Evolutionary conservation across 2,329 filamentous ascomycete species (phyloP).

Genomic region (Aspergillus sp.): DNA sequence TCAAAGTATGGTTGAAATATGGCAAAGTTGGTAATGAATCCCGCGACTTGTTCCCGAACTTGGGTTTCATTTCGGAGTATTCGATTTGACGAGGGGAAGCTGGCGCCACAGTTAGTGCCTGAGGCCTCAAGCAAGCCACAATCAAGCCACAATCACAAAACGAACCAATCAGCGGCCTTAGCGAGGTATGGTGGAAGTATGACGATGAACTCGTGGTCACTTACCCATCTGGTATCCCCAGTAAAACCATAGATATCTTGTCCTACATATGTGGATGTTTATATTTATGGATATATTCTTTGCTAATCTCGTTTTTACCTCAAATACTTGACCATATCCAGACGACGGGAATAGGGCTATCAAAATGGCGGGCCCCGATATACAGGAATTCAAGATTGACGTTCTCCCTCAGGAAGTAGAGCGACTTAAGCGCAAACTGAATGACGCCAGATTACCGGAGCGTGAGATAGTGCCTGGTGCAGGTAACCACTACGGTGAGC

Average conservation of each 20-base stretch:
- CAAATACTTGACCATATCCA: too few relatives aligned
- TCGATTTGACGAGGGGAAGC: slow-evolving; percentile 9
- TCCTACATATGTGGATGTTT: background rate
- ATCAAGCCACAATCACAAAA: background rate
- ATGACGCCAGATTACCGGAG: slow-evolving; percentile 9
- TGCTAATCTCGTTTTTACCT: too few relatives aligned
- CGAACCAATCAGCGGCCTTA: slow-evolving; percentile 2
- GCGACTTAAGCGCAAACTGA: slow-evolving; percentile 5
- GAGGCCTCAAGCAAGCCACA: slow-evolving; percentile 16
- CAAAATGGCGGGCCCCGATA: background rate
- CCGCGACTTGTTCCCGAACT: background rate
- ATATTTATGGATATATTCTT: too few relatives aligned
- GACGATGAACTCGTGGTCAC: too few relatives aligned
- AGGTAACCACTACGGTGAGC: background rate
- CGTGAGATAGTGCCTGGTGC: slow-evolving; percentile 8
- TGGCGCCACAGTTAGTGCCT: slow-evolving; percentile 23
- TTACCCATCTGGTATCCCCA: too few relatives aligned
- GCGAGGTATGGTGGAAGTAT: background rate
- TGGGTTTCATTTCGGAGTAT: too few relatives aligned
- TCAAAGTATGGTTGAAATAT: background rate
- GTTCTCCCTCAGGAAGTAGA: slow-evolving; percentile 8
- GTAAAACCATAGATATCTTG: background rate
- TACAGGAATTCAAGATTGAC: slow-evolving; percentile 1
- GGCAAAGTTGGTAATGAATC: background rate
- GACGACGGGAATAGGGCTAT: too few relatives aligned